Evolutionary conservation across 208 protist genomes (phyloP), one percentile per base, ranked within the genome.

Genomic region (Histomonas meleagridis): DNA sequence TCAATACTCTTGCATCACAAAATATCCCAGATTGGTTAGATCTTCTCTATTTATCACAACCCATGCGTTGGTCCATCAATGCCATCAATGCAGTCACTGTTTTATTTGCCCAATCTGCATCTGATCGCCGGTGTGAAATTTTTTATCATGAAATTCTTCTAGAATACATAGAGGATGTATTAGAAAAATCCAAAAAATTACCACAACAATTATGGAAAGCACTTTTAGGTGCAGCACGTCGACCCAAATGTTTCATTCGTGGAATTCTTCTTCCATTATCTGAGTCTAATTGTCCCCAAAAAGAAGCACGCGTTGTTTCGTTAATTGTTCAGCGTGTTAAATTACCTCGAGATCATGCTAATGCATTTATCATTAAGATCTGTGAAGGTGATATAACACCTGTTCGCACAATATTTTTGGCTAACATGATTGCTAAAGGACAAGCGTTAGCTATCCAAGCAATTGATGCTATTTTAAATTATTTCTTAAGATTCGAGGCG

Each of bases 21-120:
- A 86, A 86, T 32, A 86, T 86, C 23, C 76, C 76, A 86, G 76
- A 86, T 55, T 86, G 76, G 76, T 32, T 46, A 43, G 76, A 86
- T 51, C 26, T 86, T 21, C 26, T 86, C 2, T 16, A 86, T 16
- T 43, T 51, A 38, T 86, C 76, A 86, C 3, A 86, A 18, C 76
- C 76, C 32, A 14, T 51, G 0, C n/a, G 16, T 18, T 86, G 76
- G 76, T 86, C 76, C 18, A 14, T 35, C 5, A 86, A 86, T 86
- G 76, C 76, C 2, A 55, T 86, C 18, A 32, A 86, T 4, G 76
- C 43, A 55, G 76, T 86, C 38, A 86, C 76, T 38, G 23, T 48
- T 38, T 43, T 86, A 43, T 86, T 86, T 48, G 40, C 46, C 9
- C 76, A 86, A 55, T 40, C 76, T 14, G 40, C 76, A 0, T 53